phyloP scores from a whole-genome alignment of 257 asterid genomes.

The Galeopsis tetrahit region DNA sequence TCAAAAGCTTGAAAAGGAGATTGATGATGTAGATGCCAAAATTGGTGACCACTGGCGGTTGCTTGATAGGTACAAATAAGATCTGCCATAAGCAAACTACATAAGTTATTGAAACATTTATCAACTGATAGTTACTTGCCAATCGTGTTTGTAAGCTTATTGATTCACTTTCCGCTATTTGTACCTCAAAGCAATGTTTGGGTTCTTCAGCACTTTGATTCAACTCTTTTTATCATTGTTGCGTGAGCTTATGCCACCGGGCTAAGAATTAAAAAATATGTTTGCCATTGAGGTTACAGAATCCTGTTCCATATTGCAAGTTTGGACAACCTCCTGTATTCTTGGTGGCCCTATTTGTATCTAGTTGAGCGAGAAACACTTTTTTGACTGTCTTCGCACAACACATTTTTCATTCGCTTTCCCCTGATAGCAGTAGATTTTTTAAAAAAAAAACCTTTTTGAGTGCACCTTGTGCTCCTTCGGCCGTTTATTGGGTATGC shows the following conservation, averaged over 20 bases:
- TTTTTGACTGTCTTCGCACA: background rate
- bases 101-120: slow-evolving; percentile 1
- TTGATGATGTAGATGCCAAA: slow-evolving; percentile 92
- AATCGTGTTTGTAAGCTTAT: slow-evolving; percentile 22
- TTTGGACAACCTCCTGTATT: background rate
- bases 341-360: background rate
- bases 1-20: slow-evolving; percentile 95
- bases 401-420: slow-evolving; percentile 7
- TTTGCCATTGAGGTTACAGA: background rate
- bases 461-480: background rate
- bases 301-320: background rate
- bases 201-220: slow-evolving; percentile 14
- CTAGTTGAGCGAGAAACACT: background rate
- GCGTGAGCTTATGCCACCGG: slow-evolving; percentile 8
- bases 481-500: background rate
- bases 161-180: slow-evolving; percentile 10
- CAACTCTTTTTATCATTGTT: slow-evolving; percentile 4
- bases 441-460: background rate
- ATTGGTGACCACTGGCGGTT: slow-evolving; percentile 93
- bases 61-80: slow-evolving; percentile 78
- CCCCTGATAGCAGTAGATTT: background rate
- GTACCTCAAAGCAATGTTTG: background rate
- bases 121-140: slow-evolving; percentile 3
- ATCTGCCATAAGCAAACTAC: slow-evolving; percentile 24
- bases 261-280: slow-evolving; percentile 2